phyloP scores from a whole-genome alignment of 352 stramenopile species.

The Lagenidium sp. region DNA sequence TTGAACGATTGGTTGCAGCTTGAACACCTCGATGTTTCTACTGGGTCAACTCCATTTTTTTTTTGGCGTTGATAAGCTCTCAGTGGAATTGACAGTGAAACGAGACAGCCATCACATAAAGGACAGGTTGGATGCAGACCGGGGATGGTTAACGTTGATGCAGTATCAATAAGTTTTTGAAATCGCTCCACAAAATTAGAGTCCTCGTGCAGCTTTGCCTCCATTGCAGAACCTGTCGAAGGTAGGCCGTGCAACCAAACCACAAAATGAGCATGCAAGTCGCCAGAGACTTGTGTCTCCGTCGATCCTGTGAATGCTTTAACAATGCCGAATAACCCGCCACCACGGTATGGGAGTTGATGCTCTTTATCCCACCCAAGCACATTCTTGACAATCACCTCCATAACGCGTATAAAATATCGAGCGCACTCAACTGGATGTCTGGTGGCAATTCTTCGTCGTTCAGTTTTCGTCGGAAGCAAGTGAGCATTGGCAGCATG shows the following conservation, averaged over 20 bases:
- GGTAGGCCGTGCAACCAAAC: constrained; percentile 13
- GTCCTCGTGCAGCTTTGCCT: background rate
- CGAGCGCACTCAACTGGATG: constrained; percentile 14
- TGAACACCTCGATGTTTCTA: background rate
- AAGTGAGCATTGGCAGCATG: constrained; percentile 5
- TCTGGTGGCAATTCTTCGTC: constrained; percentile 4
- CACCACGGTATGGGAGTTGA: background rate
- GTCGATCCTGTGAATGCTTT: constrained; percentile 11
- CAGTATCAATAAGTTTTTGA: background rate
- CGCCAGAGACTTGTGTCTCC: constrained; percentile 18
- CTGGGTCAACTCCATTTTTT: background rate
- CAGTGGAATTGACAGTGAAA: background rate
- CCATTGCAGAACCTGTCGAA: background rate
- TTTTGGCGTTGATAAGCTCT: background rate
- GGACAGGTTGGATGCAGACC: background rate
- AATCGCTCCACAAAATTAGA: background rate
- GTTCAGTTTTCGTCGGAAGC: constrained; percentile 7
- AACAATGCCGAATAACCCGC: constrained; percentile 18
- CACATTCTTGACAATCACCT: constrained; percentile 8
- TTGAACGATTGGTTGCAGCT: background rate
- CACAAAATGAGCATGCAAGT: constrained; percentile 16
- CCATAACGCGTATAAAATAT: constrained; percentile 14
- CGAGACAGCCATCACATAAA: background rate
- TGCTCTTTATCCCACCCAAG: constrained; percentile 8
- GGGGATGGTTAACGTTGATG: background rate